Conservation (phyloP, 208 protist genomes). For the Acanthamoeba lugdunensis region DNA sequence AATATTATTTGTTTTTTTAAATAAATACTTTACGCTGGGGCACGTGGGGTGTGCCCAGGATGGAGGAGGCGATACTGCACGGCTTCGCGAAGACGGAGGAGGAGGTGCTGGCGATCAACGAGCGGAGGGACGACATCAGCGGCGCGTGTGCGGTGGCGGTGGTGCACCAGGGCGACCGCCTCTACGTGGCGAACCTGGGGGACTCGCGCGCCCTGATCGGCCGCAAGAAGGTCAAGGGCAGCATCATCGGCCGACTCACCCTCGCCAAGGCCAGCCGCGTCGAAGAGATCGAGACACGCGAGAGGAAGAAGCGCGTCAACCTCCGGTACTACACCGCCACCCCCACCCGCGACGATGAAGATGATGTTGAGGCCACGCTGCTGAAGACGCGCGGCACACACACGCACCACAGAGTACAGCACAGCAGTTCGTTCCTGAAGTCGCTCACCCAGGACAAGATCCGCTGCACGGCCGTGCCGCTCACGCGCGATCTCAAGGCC, state of each 20-base stretch:
- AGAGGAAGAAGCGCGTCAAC: slow-evolving; percentile 49
- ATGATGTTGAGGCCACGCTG: neutral
- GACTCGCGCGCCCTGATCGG: slow-evolving; percentile 52
- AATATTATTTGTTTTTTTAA: neutral
- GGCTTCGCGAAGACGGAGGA: slow-evolving; percentile 5
- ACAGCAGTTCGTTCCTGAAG: slow-evolving; percentile 45
- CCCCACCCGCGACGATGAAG: neutral
- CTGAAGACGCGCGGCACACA: neutral
- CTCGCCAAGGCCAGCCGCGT: slow-evolving; percentile 26
- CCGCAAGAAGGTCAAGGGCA: slow-evolving; percentile 57
- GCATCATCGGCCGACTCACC: slow-evolving; percentile 48
- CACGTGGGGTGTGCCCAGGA: too few species aligned
- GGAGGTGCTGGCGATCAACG: slow-evolving; percentile 42
- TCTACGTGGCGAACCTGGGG: slow-evolving; percentile 70
- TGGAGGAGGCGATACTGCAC: slow-evolving; percentile 15
- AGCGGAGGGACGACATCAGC: slow-evolving; percentile 44
- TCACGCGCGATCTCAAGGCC: slow-evolving; percentile 61
- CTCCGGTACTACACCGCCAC: neutral
- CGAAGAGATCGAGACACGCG: slow-evolving; percentile 26
- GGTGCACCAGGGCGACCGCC: neutral
- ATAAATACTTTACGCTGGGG: too few species aligned
- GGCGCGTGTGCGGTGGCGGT: slow-evolving; percentile 35
- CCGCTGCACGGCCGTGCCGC: slow-evolving; percentile 15
- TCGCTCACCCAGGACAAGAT: slow-evolving; percentile 53
- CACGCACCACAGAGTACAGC: neutral